Evolutionary conservation across 139 green algal species (phyloP).

Genomic region (Limnomonas spitsbergensis): DNA sequence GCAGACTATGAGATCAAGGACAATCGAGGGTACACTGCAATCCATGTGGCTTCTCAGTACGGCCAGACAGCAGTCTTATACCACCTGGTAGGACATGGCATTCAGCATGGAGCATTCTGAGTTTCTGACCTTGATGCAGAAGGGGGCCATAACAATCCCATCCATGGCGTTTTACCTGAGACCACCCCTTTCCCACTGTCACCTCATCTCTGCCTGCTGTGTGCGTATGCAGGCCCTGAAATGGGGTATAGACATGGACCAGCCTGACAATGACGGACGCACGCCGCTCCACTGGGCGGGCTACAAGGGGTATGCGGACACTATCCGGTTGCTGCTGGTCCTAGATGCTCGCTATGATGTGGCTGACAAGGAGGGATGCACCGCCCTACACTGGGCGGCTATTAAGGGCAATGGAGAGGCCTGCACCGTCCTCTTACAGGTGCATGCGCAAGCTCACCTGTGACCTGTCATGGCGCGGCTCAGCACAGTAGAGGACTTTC

Average conservation of each 20-base stretch:
- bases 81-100: slow-evolving; percentile 52
- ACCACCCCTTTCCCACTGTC: too few relatives aligned
- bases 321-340: slow-evolving; percentile 86
- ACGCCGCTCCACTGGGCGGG: slow-evolving; percentile 84
- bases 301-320: slow-evolving; percentile 90
- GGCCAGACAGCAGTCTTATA: slow-evolving; percentile 91
- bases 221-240: slow-evolving; percentile 59
- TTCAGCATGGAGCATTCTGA: neutral
- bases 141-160: too few relatives aligned
- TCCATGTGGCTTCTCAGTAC: slow-evolving; percentile 92
- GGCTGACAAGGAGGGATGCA: slow-evolving; percentile 89
- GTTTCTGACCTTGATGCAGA: neutral
- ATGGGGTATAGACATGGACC: slow-evolving; percentile 83
- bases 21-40: slow-evolving; percentile 74
- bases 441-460: too few relatives aligned
- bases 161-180: too few relatives aligned
- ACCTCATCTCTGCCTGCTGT: too few relatives aligned
- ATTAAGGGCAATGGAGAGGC: slow-evolving; percentile 90
- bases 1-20: slow-evolving; percentile 53
- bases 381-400: slow-evolving; percentile 92
- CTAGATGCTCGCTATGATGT: slow-evolving; percentile 56
- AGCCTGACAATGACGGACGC: slow-evolving; percentile 68
- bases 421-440: slow-evolving; percentile 85
- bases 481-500: too few relatives aligned
- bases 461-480: too few relatives aligned